These are phyloP conservation scores for Paralagenidium karlingii DNA, from an alignment of 352 stramenopile species.

Conservation along the genomic window DNA sequence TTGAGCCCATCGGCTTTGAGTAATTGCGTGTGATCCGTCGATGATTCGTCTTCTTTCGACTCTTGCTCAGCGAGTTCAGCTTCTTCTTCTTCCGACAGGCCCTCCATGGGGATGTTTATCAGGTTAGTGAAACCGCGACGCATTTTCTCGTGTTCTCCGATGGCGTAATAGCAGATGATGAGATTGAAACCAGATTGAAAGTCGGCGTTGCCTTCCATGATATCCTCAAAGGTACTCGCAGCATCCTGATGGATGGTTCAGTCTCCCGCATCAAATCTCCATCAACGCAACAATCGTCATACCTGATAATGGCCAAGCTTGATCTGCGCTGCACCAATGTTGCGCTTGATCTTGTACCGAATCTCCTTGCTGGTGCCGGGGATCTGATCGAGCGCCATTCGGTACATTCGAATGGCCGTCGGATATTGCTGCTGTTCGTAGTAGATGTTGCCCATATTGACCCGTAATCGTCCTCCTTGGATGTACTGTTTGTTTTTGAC, in stretches of 20 bases:
- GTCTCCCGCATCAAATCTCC: too few relatives aligned
- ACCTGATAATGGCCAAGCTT: constrained; percentile 88
- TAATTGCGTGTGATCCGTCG: constrained; percentile 12
- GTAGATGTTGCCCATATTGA: constrained; percentile 98
- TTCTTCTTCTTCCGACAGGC: constrained; percentile 73
- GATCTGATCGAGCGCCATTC: constrained; percentile 96
- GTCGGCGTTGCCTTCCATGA: constrained; percentile 89
- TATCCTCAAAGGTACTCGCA: constrained; percentile 89
- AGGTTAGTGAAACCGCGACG: constrained; percentile 86
- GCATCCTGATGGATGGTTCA: too few relatives aligned
- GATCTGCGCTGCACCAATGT: constrained; percentile 93
- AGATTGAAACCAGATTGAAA: constrained; percentile 96
- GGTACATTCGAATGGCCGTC: constrained; percentile 94
- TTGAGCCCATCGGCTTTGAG: constrained; percentile 53
- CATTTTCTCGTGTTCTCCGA: constrained; percentile 93
- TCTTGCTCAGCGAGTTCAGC: constrained; percentile 63
- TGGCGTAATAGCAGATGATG: constrained; percentile 94
- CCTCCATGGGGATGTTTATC: constrained; percentile 85
- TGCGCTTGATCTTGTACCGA: constrained; percentile 93
- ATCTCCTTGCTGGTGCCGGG: constrained; percentile 89
- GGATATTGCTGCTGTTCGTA: constrained; percentile 90
- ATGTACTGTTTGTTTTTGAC: constrained; percentile 95
- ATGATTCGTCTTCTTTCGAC: constrained; percentile 27
- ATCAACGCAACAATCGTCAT: too few relatives aligned
- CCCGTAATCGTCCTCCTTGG: constrained; percentile 79